Conservation (phyloP, 176 grass and related monocot genomes). For the Coix lacrymajobi region DNA sequence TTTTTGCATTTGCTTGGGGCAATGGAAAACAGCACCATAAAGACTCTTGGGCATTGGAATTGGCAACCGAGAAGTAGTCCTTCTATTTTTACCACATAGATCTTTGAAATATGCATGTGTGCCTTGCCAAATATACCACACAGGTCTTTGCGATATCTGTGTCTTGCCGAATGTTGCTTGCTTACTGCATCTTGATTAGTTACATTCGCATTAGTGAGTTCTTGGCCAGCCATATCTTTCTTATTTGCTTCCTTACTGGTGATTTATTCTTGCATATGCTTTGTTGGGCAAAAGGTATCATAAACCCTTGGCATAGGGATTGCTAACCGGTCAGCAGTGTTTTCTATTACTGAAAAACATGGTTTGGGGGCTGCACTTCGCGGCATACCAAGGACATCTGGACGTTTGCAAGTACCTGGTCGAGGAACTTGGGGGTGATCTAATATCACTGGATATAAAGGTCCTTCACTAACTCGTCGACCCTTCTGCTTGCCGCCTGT, state of each 20-base stretch:
- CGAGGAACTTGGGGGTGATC: constrained; percentile 20
- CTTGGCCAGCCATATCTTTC: neutral
- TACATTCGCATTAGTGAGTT: neutral
- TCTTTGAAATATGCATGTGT: too few species aligned
- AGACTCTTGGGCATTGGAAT: neutral
- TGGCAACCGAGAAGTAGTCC: neutral
- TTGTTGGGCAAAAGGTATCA: neutral
- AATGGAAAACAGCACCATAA: neutral
- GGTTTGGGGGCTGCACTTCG: neutral
- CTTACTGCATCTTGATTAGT: neutral
- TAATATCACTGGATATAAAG: constrained; percentile 2
- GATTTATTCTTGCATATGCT: neutral
- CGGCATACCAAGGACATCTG: neutral
- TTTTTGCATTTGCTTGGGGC: neutral
- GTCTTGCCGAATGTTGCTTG: neutral
- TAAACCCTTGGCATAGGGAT: neutral
- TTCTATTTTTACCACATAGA: too few species aligned
- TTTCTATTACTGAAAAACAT: neutral
- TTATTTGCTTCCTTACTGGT: neutral
- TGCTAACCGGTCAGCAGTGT: neutral
- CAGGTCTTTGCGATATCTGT: too few species aligned
- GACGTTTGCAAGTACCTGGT: constrained; percentile 34
- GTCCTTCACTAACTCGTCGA: neutral
- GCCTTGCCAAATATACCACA: too few species aligned
- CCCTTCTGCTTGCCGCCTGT: neutral